Conservation (phyloP, 805 yeast species). For the Lipomyces spencermartinsiae region DNA sequence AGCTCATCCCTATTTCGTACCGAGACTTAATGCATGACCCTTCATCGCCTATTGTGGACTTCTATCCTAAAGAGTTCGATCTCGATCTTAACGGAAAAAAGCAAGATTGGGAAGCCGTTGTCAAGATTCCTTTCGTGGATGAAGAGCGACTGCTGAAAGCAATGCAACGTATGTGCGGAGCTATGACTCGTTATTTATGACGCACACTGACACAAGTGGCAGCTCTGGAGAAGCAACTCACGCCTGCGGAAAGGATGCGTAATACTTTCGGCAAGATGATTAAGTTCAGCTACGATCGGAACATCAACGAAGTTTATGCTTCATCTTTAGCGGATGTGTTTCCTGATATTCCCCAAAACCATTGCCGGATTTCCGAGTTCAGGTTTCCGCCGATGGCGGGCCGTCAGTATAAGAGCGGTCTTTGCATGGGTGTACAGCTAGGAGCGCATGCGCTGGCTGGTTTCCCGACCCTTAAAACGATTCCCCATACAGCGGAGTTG, state of each 20-base stretch:
- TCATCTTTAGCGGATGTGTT: constrained; percentile 81
- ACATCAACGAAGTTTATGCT: constrained; percentile 66
- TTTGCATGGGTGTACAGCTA: constrained; percentile 66
- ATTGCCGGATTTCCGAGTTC: constrained; percentile 70
- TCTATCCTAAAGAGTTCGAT: constrained; percentile 87
- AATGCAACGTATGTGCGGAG: constrained; percentile 54
- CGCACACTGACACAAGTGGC: background rate
- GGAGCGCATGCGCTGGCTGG: constrained; percentile 85
- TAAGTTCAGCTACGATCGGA: constrained; percentile 76
- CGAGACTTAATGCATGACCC: constrained; percentile 81
- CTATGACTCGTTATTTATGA: background rate
- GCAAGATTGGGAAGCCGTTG: constrained; percentile 98
- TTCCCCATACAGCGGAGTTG: constrained; percentile 65
- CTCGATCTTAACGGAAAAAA: constrained; percentile 93
- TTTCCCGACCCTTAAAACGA: constrained; percentile 80
- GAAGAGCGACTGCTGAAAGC: constrained; percentile 74
- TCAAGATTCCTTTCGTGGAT: constrained; percentile 89
- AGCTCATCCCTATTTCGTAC: constrained; percentile 76
- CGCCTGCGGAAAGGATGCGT: constrained; percentile 73
- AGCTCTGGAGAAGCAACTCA: constrained; percentile 62
- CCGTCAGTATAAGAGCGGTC: constrained; percentile 52
- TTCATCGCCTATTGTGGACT: constrained; percentile 84
- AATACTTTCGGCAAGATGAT: constrained; percentile 77
- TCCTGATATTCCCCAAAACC: constrained; percentile 77
- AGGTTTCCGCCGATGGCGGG: constrained; percentile 55